These are phyloP conservation scores for Podila verticillata DNA, from an alignment of 192 early-diverging fungal species.

Conservation along the genomic window DNA sequence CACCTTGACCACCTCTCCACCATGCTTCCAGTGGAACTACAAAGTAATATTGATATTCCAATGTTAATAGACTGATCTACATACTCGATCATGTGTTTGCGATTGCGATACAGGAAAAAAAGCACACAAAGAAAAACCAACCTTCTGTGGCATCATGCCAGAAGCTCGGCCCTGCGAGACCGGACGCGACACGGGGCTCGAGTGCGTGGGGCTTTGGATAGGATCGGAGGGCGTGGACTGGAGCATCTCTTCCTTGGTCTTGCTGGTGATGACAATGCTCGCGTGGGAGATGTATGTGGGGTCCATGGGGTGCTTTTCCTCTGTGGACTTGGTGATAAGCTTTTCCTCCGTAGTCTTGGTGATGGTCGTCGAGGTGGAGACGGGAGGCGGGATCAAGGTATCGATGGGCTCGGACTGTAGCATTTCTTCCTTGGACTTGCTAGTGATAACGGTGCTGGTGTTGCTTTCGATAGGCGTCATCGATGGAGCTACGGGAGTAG, in stretches of 20 bases:
- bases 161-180: neutral
- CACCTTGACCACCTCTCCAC: slow-evolving; percentile 48
- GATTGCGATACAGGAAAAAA: neutral
- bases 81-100: neutral
- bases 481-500: neutral
- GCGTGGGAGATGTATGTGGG: no score
- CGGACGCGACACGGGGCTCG: neutral
- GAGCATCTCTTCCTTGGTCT: slow-evolving; percentile 32
- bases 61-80: neutral
- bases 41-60: neutral
- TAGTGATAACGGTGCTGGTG: no score
- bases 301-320: neutral
- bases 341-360: neutral
- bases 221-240: slow-evolving; percentile 13
- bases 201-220: neutral
- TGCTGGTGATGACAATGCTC: neutral
- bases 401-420: no score
- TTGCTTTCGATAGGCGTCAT: no score
- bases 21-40: slow-evolving; percentile 53
- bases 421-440: no score
- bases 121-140: neutral
- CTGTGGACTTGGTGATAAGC: neutral
- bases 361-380: no score
- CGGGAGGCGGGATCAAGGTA: no score
- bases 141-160: slow-evolving; percentile 9